Evolutionary conservation across 176 grass and related monocot species (phyloP).

Genomic region (Aechmea fasciata): DNA sequence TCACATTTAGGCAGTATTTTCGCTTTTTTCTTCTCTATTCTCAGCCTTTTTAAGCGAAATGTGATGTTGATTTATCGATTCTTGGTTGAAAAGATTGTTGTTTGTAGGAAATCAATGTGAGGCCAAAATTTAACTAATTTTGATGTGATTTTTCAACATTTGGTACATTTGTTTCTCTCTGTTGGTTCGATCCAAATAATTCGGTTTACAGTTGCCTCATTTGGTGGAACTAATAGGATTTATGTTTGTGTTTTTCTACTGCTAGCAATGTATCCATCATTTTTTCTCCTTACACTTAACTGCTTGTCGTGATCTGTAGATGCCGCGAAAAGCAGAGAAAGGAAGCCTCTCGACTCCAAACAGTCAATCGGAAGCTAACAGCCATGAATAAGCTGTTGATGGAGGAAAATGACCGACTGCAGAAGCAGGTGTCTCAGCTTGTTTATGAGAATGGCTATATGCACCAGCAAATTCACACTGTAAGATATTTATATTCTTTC

Average conservation of each 20-base stretch:
- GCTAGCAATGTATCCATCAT: background rate
- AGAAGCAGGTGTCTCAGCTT: constrained; percentile 95
- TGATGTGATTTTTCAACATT: no score
- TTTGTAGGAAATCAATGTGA: no score
- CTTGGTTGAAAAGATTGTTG: no score
- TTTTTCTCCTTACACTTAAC: background rate
- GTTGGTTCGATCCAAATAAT: background rate
- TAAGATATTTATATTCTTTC: constrained; percentile 25
- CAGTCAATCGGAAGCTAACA: constrained; percentile 86
- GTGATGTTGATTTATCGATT: no score
- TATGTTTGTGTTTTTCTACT: background rate
- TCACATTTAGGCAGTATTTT: no score
- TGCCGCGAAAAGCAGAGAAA: constrained; percentile 98
- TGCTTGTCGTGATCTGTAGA: constrained; percentile 11
- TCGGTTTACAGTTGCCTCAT: background rate
- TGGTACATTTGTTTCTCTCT: no score
- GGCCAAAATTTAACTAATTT: no score
- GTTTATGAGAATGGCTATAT: constrained; percentile 90
- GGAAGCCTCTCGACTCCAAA: constrained; percentile 83
- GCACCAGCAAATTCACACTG: constrained; percentile 74
- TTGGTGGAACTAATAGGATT: background rate
- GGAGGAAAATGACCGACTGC: constrained; percentile 98
- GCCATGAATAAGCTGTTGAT: constrained; percentile 99
- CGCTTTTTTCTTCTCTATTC: no score
- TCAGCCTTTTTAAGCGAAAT: no score